A percentile compares a stretch with the other conserved stretches of the same genome.
Evolutionary conservation across 768 basidiomycete species (phyloP).

Genomic region (Krasilnikovozyma curviuscula): DNA sequence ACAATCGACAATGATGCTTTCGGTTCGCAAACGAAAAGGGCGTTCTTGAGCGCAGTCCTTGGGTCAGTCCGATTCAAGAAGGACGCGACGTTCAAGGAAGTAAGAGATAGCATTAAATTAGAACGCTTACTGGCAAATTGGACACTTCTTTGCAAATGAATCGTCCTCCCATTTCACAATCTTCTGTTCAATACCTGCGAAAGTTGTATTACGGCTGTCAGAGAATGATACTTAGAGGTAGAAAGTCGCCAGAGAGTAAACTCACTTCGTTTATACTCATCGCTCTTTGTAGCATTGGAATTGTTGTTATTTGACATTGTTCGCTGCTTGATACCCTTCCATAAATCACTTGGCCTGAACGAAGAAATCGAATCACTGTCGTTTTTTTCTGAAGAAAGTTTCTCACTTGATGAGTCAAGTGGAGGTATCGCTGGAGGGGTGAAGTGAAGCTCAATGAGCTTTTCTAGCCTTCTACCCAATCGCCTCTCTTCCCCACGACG

Average conservation of each 20-base stretch:
- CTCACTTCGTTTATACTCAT: not conserved
- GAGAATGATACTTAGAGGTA: not conserved
- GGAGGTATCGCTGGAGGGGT: slow-evolving; percentile 19
- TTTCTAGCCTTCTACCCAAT: slow-evolving; percentile 68
- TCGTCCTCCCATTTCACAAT: slow-evolving; percentile 95
- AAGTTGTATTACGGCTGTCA: not conserved
- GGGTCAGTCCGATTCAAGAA: not conserved
- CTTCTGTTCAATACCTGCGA: slow-evolving; percentile 56
- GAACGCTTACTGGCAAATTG: slow-evolving; percentile 49
- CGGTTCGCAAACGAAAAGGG: slow-evolving; percentile 80
- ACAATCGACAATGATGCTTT: slow-evolving; percentile 89
- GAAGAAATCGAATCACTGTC: slow-evolving; percentile 28
- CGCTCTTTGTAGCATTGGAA: not conserved
- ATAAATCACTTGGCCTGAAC: slow-evolving; percentile 22
- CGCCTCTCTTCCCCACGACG: slow-evolving; percentile 62
- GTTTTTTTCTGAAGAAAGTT: not conserved
- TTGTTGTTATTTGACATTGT: no score
- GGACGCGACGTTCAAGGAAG: slow-evolving; percentile 16
- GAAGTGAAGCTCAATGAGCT: slow-evolving; percentile 37
- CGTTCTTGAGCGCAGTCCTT: slow-evolving; percentile 27
- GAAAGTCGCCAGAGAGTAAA: slow-evolving; percentile 10
- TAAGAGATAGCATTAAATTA: not conserved
- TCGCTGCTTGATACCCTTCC: slow-evolving; percentile 5
- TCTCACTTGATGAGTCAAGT: not conserved
- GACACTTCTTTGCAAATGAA: slow-evolving; percentile 51